Evolutionary conservation across 1,284 basidiomycete genomes (phyloP).

Genomic region (Cryptococcus depauperatus): DNA sequence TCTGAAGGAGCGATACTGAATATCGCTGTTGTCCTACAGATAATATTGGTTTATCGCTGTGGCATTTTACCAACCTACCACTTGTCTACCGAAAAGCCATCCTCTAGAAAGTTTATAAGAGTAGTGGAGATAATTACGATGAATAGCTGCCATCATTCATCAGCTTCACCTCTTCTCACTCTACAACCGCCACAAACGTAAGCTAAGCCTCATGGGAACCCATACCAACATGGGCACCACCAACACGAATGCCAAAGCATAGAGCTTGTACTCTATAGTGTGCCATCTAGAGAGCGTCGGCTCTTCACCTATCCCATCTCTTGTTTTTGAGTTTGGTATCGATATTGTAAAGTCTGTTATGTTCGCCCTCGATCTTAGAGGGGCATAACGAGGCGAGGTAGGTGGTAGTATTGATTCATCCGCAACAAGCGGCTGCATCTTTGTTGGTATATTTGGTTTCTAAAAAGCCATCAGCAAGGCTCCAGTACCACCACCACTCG

Average conservation of each 20-base stretch:
- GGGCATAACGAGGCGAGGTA: not conserved
- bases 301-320: slow-evolving; percentile 6
- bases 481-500: too few species aligned
- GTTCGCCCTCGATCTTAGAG: slow-evolving; percentile 1
- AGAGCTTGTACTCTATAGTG: slow-evolving; percentile 73
- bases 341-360: slow-evolving; percentile 34
- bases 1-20: slow-evolving; percentile 75
- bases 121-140: slow-evolving; percentile 67
- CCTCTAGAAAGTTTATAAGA: slow-evolving; percentile 53
- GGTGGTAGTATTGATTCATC: not conserved
- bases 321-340: slow-evolving; percentile 18
- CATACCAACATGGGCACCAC: slow-evolving; percentile 71
- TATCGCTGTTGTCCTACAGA: slow-evolving; percentile 70
- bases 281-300: slow-evolving; percentile 55
- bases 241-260: slow-evolving; percentile 57
- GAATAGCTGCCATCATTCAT: slow-evolving; percentile 49
- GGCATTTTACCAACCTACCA: slow-evolving; percentile 34
- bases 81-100: slow-evolving; percentile 48
- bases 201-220: slow-evolving; percentile 69
- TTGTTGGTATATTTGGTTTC: too few species aligned
- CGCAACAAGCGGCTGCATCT: not conserved
- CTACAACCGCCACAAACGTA: slow-evolving; percentile 49
- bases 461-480: too few species aligned
- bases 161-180: not conserved
- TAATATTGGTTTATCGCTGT: not conserved